phyloP scores from a whole-genome alignment of 257 asterid species.

The Nemophila menziesii region DNA sequence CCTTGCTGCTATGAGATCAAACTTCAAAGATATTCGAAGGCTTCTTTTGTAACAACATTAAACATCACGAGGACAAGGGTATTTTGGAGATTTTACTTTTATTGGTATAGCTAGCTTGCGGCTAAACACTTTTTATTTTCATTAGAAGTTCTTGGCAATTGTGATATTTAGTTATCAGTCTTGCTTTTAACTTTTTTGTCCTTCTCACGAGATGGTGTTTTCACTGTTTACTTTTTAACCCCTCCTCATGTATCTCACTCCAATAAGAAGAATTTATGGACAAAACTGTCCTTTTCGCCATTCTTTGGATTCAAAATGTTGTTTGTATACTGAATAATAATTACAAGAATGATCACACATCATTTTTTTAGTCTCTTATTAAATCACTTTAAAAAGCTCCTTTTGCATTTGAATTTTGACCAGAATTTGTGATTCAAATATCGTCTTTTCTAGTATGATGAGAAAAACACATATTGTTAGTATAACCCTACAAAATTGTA shows the following conservation, averaged over 20 bases:
- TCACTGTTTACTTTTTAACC: neutral
- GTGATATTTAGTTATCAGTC: neutral
- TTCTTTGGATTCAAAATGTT: too few relatives aligned
- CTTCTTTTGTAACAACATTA: conserved; percentile 50
- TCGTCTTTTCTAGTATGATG: too few relatives aligned
- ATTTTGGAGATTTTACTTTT: neutral
- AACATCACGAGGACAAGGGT: neutral
- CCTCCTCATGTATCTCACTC: neutral
- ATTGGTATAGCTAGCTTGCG: neutral
- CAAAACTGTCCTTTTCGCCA: too few relatives aligned
- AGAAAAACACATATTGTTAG: too few relatives aligned
- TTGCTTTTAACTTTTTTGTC: neutral
- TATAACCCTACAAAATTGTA: too few relatives aligned
- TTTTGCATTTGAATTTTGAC: too few relatives aligned
- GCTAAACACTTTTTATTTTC: neutral
- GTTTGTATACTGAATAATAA: too few relatives aligned
- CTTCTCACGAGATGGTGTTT: neutral
- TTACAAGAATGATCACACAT: too few relatives aligned
- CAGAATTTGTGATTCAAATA: too few relatives aligned
- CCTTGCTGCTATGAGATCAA: conserved; percentile 46
- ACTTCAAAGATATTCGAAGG: conserved; percentile 66
- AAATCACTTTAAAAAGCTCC: too few relatives aligned
- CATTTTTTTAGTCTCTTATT: too few relatives aligned
- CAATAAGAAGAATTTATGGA: neutral
- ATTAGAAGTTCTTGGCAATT: neutral